Base-by-base conservation (phyloP, 768 basidiomycete genomes). In the Artomyces pyxidatus region DNA sequence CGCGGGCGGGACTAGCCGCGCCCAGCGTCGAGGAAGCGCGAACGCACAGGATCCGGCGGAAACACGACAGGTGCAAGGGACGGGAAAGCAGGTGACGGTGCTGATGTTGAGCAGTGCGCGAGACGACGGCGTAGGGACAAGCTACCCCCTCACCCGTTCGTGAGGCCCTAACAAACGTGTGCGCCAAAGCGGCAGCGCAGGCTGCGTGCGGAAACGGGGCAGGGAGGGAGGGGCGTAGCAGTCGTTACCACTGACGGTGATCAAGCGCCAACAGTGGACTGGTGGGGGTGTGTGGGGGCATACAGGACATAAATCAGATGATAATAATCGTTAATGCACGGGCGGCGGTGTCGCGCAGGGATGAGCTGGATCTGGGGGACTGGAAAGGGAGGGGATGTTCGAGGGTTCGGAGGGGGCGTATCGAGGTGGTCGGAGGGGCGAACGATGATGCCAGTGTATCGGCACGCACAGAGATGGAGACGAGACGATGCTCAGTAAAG, bases 401-500 rank as follows among this genome's bases (percentile, higher is more conserved):
- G 48, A 56, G 42, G 52, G 47, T 40, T 26, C 40, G 50, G 50
- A n/a, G n/a, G 23, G 22, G 54, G 54, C 57, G 56, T 50, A 61
- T 56, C 57, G 59, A 54, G 63, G 64, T n/a, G 50, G 58, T 63
- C 60, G 30, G 35, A 49, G 59, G 55, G 61, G 66, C 61, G 54
- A 56, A 65, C 51, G n/a, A 68, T 67, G 76, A 75, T 63, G 80
- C 83, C 83, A 63, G 72, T 83, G 86, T 85, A 62, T 88, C 68
- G 84, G 84, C 81, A 71, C 69, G 73, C 72, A 53, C 49, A 47
- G 54, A 45, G 43, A 53, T 42, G 54, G 55, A 53, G 73, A 80
- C 81, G 83, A 76, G 75, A 81, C 82, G 79, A 71, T 79, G 83
- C 83, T 76, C 85, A 86, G 59, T 65, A 49, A 87, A 86, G 84